Evolutionary conservation across 371 early-diverging fungal genomes (phyloP), one percentile per base, ranked within the genome.

Genomic region (Sporodiniella umbellata): DNA sequence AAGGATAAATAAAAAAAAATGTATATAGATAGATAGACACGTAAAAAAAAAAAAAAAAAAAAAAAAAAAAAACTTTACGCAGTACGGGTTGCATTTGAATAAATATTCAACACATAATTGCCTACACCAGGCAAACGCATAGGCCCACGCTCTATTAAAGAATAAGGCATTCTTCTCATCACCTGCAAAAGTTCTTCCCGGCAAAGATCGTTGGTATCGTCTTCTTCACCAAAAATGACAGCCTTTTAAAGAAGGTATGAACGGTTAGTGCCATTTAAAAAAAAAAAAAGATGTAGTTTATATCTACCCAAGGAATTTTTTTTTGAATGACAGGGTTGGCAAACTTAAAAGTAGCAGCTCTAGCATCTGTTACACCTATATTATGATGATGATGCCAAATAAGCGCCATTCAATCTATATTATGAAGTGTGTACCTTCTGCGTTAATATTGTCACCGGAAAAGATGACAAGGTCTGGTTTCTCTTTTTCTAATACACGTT

Each of bases 401-500:
- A n/a, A n/a, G n/a, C n/a, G 30, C 30, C 30, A 28, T 28, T 28
- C 10, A 23, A 12, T 10, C 25, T 44, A 33, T 42, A 48, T 19
- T 18, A 6, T 24, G 18, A 44, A 42, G n/a, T n/a, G n/a, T 39
- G n/a, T 46, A 48, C 55, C 56, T 10, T 24, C 57, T 2, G 73
- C 80, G 38, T 78, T 69, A 23, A 83, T 70, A 35, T 81, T 79
- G 42, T 81, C 84, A 3, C 84, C 84, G 3, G 67, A 61, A 51
- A 79, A 81, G 1, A 80, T 74, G 1, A 80, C 84, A 8, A 83
- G 55, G 33, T 80, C 69, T 11, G 83, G 80, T 4, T 58, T 58
- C 46, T 80, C 80, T 4, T 57, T 42, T 25, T 80, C 78, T 8
- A 80, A 50, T 33, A 80, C 42, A 3, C 54, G 45, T 42, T 70